These are phyloP conservation scores for Phytopythium delawarense DNA, from an alignment of 352 stramenopile genomes.

Conservation along the genomic window DNA sequence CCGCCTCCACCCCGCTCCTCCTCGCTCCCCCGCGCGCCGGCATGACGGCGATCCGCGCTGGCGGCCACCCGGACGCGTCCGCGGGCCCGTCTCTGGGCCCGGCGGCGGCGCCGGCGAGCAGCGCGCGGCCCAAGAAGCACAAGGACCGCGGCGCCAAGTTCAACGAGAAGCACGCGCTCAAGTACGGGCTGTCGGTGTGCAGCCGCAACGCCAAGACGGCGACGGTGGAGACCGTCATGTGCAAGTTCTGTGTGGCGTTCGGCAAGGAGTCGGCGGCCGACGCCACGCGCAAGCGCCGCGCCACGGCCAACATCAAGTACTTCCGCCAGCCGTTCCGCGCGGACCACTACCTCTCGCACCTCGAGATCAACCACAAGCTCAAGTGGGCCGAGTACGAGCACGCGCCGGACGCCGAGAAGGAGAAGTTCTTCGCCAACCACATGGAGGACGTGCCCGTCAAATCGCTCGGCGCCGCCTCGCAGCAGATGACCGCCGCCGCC, in stretches of 20 bases:
- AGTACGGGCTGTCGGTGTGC: conserved; percentile 67
- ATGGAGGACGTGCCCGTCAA: conserved; percentile 30
- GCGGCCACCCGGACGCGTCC: neutral
- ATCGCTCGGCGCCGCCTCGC: conserved; percentile 21
- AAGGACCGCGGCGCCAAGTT: conserved; percentile 62
- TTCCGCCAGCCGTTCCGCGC: conserved; percentile 62
- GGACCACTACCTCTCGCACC: conserved; percentile 62
- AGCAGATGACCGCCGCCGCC: conserved; percentile 19
- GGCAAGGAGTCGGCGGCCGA: conserved; percentile 53
- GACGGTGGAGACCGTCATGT: conserved; percentile 64
- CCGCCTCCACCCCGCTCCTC: neutral
- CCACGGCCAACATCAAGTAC: conserved; percentile 72
- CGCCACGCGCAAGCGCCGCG: conserved; percentile 51
- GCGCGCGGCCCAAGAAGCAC: conserved; percentile 36
- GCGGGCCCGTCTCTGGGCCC: neutral
- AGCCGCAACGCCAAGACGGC: conserved; percentile 42
- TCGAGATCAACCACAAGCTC: conserved; percentile 66
- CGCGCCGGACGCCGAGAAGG: conserved; percentile 45
- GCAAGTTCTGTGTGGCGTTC: conserved; percentile 73
- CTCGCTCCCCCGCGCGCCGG: neutral
- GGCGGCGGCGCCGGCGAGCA: conserved; percentile 7
- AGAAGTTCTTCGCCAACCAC: conserved; percentile 42
- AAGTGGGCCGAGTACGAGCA: conserved; percentile 64
- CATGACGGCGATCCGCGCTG: conserved; percentile 20
- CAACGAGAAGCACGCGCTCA: conserved; percentile 66